phyloP scores from a whole-genome alignment of 495 filamentous ascomycete genomes.

The Penicillium desertorum region DNA sequence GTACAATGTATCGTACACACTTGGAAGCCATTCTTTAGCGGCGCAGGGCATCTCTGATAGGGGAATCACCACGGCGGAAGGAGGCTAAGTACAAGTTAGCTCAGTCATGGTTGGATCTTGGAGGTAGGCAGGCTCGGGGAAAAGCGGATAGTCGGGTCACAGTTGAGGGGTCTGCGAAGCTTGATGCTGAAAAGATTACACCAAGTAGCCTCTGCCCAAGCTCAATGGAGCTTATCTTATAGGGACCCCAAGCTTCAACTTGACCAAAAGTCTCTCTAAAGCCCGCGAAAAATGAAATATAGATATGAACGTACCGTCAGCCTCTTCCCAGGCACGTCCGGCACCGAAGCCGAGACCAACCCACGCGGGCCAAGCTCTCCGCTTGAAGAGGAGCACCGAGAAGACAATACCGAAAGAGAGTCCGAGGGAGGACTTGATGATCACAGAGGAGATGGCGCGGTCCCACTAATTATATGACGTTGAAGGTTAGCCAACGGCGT shows the following conservation, averaged over 20 bases:
- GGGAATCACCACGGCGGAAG: conserved; percentile 49
- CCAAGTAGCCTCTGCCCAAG: neutral
- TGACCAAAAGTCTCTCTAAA: neutral
- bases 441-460: conserved; percentile 90
- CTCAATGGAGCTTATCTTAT: neutral
- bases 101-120: neutral
- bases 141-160: conserved; percentile 11
- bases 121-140: conserved; percentile 2
- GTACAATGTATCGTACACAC: conserved; percentile 51
- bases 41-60: conserved; percentile 47
- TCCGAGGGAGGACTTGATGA: conserved; percentile 92
- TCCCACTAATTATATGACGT: conserved; percentile 73
- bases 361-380: conserved; percentile 92
- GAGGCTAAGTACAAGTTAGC: conserved; percentile 38
- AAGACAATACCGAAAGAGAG: conserved; percentile 96
- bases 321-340: conserved; percentile 92
- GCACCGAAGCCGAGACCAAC: conserved; percentile 92
- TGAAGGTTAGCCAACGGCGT: conserved; percentile 23
- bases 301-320: conserved; percentile 49
- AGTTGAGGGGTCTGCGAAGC: neutral
- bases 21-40: conserved; percentile 33
- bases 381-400: conserved; percentile 96
- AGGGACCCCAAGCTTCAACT: neutral
- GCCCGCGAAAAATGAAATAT: neutral
- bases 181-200: neutral